phyloP scores from a whole-genome alignment of 345 rosid species.

The Eucalyptus decipiens region DNA sequence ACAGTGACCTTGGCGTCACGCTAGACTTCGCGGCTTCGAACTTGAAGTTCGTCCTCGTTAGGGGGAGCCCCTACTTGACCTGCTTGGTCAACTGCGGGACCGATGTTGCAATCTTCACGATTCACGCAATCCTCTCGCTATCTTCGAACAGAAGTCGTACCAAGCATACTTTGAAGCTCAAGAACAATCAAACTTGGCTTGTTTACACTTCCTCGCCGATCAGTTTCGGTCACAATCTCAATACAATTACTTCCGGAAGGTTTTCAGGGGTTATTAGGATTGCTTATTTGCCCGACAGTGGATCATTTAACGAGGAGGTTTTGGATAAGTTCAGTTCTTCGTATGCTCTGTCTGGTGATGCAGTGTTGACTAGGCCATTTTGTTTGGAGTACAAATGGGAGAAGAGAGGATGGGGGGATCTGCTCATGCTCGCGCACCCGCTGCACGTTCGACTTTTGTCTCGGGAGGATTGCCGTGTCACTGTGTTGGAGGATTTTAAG shows the following conservation, averaged over 20 bases:
- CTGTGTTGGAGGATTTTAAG: too few relatives aligned
- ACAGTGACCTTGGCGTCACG: slow-evolving; percentile 60
- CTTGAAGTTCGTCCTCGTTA: slow-evolving; percentile 60
- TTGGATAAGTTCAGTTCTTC: too few relatives aligned
- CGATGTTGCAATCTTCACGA: slow-evolving; percentile 46
- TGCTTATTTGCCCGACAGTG: slow-evolving; percentile 6
- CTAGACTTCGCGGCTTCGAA: slow-evolving; percentile 60
- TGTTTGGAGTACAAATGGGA: too few relatives aligned
- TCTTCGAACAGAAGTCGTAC: slow-evolving; percentile 12
- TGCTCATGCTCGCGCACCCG: slow-evolving; percentile 42
- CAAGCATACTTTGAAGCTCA: slow-evolving; percentile 18
- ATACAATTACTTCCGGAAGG: slow-evolving; percentile 27
- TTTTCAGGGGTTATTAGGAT: slow-evolving; percentile 30
- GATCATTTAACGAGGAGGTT: slow-evolving; percentile 10
- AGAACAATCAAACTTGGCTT: slow-evolving; percentile 82
- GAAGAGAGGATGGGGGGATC: too few relatives aligned
- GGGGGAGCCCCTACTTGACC: slow-evolving; percentile 84
- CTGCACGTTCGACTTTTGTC: slow-evolving; percentile 20
- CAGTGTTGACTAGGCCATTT: too few relatives aligned
- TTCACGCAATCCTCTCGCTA: slow-evolving; percentile 60
- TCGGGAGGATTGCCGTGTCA: too few relatives aligned
- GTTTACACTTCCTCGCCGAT: slow-evolving; percentile 64
- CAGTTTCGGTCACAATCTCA: slow-evolving; percentile 21
- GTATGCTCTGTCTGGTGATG: too few relatives aligned
- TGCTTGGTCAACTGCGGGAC: slow-evolving; percentile 31